phyloP scores from a whole-genome alignment of 1,284 basidiomycete genomes.

The Phellopilus nigrolimitatus region DNA sequence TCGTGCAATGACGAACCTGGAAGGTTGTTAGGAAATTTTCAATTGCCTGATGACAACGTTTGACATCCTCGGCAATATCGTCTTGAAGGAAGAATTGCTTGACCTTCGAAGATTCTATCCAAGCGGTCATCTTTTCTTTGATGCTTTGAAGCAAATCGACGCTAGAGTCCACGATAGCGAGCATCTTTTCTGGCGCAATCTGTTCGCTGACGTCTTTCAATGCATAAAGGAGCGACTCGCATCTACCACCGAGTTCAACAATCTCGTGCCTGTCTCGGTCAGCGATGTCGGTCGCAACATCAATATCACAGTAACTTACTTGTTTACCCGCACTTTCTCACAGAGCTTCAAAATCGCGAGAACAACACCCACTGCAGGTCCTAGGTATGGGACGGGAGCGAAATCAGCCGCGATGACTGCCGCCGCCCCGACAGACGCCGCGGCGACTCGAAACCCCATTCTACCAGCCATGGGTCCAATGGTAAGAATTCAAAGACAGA shows the following conservation, averaged over 20 bases:
- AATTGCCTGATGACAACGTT: conserved; percentile 37
- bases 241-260: conserved; percentile 40
- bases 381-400: conserved; percentile 44
- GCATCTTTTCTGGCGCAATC: conserved; percentile 25
- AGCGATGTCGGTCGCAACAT: conserved; percentile 5
- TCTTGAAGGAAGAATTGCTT: conserved; percentile 41
- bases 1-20: conserved; percentile 30
- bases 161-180: conserved; percentile 25
- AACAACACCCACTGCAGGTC: conserved; percentile 36
- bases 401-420: conserved; percentile 43
- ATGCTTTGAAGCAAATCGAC: conserved; percentile 35
- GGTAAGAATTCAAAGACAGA: too few relatives aligned
- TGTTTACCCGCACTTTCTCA: conserved; percentile 43
- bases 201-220: conserved; percentile 29
- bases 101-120: conserved; percentile 34
- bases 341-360: conserved; percentile 40
- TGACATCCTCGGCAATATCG: conserved; percentile 39
- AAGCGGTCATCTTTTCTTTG: conserved; percentile 35
- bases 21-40: conserved; percentile 39
- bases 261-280: conserved; percentile 33
- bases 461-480: conserved; percentile 1
- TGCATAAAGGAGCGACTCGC: conserved; percentile 33
- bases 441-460: conserved; percentile 5
- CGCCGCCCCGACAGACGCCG: conserved; percentile 30
- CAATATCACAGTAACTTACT: conserved; percentile 28